Evolutionary conservation across 23 red algal genomes (phyloP), one percentile per base, ranked within the genome.

Genomic region (Gracilaria caudata): DNA sequence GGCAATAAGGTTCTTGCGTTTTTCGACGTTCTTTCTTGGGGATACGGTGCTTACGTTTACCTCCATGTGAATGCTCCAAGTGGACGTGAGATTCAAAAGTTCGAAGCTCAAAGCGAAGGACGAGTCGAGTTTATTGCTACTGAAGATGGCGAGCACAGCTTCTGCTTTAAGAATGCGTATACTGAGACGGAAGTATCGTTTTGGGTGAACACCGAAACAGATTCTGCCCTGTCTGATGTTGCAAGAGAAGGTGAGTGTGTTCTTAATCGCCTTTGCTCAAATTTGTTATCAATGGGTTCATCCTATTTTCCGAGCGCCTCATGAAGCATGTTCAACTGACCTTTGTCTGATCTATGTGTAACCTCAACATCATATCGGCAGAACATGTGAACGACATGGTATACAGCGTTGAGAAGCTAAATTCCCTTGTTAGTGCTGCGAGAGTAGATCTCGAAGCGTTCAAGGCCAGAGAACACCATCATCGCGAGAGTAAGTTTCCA

Each of bases 361-460:
- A 13, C 49, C 13, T 36, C 36, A 35, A 34, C 64, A 70, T 80
- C 51, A 17, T 49, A 9, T 20, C 46, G 4, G 29, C 51, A 93
- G 92, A 94, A 64, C 92, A 94, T 72, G 92, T 94, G 64, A 87
- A 86, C 37, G 92, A 94, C 58, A 86, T 94, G 92, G 92, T 94
- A 65, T 94, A 94, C 65, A 83, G 82, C 57, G 92, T 94, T 26
- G 92, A 94, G 60, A 86, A 87, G 51, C 77, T 94, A 0, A 94
- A 94, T 64, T 87, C 92, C 24, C 70, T 94, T 28, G 92, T 94
- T 61, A 88, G 77, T 59, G 92, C 92, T 40, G 92, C 92, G n/a
- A 56, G 84, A 46, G 78, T 94, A 16, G 92, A 94, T 56, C 64
- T 94, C 5, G 92, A 88, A 59, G 77, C 83, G 13, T 94, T 94